A percentile compares a stretch with the other conserved stretches of the same genome.
These are phyloP conservation scores for Pseudozyma sp. DNA, from an alignment of 1,284 basidiomycete genomes.

Conservation along the genomic window DNA sequence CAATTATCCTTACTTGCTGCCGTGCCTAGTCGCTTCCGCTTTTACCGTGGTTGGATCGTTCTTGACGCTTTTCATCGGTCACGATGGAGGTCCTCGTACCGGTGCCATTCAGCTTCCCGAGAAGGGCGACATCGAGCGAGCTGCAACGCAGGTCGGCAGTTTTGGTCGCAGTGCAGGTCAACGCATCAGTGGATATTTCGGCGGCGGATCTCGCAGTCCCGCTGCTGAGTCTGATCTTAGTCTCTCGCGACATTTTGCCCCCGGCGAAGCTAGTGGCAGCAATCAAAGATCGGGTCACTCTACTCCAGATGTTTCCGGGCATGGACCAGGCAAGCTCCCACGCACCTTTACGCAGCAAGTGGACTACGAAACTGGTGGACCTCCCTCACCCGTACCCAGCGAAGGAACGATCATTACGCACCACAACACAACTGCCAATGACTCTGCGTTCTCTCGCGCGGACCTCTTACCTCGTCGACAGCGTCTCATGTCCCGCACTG, in stretches of 20 bases:
- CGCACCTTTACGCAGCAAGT: slow-evolving; percentile 64
- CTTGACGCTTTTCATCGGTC: slow-evolving; percentile 86
- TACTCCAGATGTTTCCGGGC: slow-evolving; percentile 15
- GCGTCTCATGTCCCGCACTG: slow-evolving; percentile 51
- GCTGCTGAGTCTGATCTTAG: slow-evolving; percentile 42
- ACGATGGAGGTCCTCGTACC: slow-evolving; percentile 75
- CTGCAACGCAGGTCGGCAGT: slow-evolving; percentile 48
- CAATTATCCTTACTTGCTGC: slow-evolving; percentile 89
- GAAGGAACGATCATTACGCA: slow-evolving; percentile 57
- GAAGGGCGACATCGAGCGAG: slow-evolving; percentile 52
- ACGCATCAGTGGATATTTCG: slow-evolving; percentile 62
- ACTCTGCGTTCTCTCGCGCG: slow-evolving; percentile 53
- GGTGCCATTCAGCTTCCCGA: slow-evolving; percentile 60
- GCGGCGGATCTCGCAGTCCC: slow-evolving; percentile 19
- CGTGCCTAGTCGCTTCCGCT: slow-evolving; percentile 76
- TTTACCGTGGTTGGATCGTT: slow-evolving; percentile 77
- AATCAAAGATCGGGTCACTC: slow-evolving; percentile 13
- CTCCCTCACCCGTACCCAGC: slow-evolving; percentile 54
- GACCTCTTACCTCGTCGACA: slow-evolving; percentile 21
- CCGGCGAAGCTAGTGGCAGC: slow-evolving; percentile 5
- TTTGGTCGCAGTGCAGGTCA: slow-evolving; percentile 57
- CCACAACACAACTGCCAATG: slow-evolving; percentile 32
- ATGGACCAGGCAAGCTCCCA: slow-evolving; percentile 23
- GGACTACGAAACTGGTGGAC: slow-evolving; percentile 63
- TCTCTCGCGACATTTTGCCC: slow-evolving; percentile 32